Base-by-base conservation (phyloP, 1,284 basidiomycete species). In the Naganishia liquefaciens region DNA sequence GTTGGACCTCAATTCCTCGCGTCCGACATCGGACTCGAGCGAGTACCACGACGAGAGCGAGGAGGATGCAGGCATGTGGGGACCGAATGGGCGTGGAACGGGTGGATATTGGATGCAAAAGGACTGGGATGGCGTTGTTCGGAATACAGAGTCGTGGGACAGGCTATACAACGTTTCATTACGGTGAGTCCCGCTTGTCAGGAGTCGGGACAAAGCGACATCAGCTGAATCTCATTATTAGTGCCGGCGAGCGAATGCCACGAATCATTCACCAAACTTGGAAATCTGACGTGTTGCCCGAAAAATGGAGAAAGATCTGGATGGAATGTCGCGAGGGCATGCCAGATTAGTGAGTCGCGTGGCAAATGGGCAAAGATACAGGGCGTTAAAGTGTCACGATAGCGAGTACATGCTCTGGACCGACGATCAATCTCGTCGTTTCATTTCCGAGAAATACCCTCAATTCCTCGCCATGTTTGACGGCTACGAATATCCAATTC, bases 361-460 rank as follows among this genome's bases (percentile, higher is more conserved):
- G 40, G 13, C 5, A 28, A 7, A 28, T 42, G 33, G 33, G 9
- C 33, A 13, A 37, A 10, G 13, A 13, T 37, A 23, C 55, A 13
- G 53, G 70, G 67, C n/a, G 49, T 54, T 64, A 25, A 51, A 37
- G 7, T 50, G 13, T 4, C 6, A 53, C 43, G 51, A 21, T 77
- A 94, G 91, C 77, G 87, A 97, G 77, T 97, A 97, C 82, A 95
- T 88, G 84, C 84, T 99, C 3, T 99, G 95, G 95, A 96, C 95
- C 23, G 96, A 99, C 77, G 89, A 87, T 13, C 82, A 84, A 67
- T 91, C 95, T 17, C 88, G 93, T 71, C 84, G 90, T 70, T 98
- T 99, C 77, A 90, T 99, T 74, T 87, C 87, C 19, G 80, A 86
- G 64, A 80, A 94, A 68, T 99, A 99, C 75, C 83, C 89, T 13